These are phyloP conservation scores for Rhododendron mucronatum DNA, from an alignment of 148 eudicot genomes.

Conservation along the genomic window DNA sequence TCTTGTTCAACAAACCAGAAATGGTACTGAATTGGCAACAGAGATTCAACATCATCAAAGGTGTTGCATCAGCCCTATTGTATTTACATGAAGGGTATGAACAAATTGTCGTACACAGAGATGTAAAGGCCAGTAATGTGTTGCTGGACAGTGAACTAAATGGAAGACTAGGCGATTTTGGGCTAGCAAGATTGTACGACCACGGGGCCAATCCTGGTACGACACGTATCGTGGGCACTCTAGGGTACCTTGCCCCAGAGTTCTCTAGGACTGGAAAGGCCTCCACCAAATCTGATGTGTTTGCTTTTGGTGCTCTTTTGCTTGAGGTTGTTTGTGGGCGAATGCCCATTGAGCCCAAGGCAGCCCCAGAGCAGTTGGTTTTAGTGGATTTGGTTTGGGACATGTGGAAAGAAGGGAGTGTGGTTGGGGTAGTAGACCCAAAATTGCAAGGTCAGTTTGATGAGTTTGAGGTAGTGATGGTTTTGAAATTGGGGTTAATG, in stretches of 20 bases:
- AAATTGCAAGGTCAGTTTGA: conserved; percentile 24
- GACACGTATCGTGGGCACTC: conserved; percentile 50
- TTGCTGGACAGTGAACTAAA: conserved; percentile 51
- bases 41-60: conserved; percentile 45
- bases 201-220: conserved; percentile 47
- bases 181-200: conserved; percentile 56
- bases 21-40: conserved; percentile 35
- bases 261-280: conserved; percentile 41
- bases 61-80: conserved; percentile 41
- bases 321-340: conserved; percentile 46
- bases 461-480: conserved; percentile 23
- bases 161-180: conserved; percentile 59
- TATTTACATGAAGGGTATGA: conserved; percentile 61
- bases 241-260: conserved; percentile 62
- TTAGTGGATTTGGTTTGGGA: conserved; percentile 31
- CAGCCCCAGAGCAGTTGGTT: conserved; percentile 25
- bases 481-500: conserved; percentile 35
- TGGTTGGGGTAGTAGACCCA: conserved; percentile 29
- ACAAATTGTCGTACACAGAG: conserved; percentile 53
- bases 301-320: conserved; percentile 38
- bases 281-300: conserved; percentile 49
- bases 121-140: conserved; percentile 62
- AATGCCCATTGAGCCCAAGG: conserved; percentile 33
- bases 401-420: conserved; percentile 16
- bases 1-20: conserved; percentile 20